Percentiles rank a stretch among this genome's conserved stretches.
Evolutionary conservation across 495 filamentous ascomycete genomes (phyloP).

Genomic region (Aspergillus nanangensis): DNA sequence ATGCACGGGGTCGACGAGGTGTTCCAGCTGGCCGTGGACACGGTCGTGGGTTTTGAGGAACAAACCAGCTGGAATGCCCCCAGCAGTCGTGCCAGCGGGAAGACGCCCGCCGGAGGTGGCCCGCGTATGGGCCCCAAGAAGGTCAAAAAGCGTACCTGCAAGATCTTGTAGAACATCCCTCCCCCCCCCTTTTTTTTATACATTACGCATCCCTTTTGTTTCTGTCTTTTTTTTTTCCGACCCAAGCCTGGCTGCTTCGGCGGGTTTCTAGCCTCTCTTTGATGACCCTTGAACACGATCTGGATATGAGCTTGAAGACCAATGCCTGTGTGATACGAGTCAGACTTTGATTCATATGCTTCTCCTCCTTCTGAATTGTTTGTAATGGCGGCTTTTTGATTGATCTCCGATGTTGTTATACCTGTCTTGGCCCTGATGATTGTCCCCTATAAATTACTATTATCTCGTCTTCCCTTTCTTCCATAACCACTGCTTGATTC

Average conservation of each 20-base stretch:
- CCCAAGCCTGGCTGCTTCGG: constrained; percentile 41
- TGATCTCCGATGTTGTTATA: constrained; percentile 13
- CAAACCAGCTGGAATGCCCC: constrained; percentile 24
- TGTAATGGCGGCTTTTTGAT: constrained; percentile 16
- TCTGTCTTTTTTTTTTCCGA: constrained; percentile 18
- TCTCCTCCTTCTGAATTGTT: constrained; percentile 9
- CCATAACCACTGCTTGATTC: constrained; percentile 13
- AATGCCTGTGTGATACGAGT: constrained; percentile 23
- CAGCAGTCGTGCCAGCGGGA: constrained; percentile 13
- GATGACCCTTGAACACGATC: constrained; percentile 23
- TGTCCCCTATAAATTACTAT: constrained; percentile 7
- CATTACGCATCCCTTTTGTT: constrained; percentile 8
- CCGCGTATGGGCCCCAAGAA: constrained; percentile 28
- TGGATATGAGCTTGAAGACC: constrained; percentile 25
- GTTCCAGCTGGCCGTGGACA: constrained; percentile 84
- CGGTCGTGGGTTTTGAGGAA: constrained; percentile 59
- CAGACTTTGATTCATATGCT: too few species aligned
- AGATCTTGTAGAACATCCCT: constrained; percentile 50
- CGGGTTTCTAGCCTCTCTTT: constrained; percentile 19
- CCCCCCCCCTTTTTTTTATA: constrained; percentile 1
- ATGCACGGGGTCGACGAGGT: constrained; percentile 94
- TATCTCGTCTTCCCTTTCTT: constrained; percentile 1
- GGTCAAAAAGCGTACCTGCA: constrained; percentile 68
- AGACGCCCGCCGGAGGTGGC: constrained; percentile 26
- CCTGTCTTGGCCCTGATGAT: constrained; percentile 9